Evolutionary conservation across 2,329 filamentous ascomycete genomes (phyloP), one percentile per base, ranked within the genome.

Genomic region (Stemphylium beticola): DNA sequence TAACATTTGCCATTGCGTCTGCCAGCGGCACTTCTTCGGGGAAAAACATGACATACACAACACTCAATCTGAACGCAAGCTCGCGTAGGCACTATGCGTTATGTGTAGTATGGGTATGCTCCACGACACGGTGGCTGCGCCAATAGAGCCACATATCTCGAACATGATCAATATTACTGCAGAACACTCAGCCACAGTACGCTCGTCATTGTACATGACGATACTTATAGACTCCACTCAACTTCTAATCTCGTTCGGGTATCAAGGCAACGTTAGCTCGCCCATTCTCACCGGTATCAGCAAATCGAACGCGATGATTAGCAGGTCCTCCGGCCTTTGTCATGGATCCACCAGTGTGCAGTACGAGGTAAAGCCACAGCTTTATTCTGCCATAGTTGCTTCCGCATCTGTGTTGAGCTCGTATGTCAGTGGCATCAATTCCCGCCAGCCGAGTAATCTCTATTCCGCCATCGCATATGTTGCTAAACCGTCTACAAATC

Each of bases 201-300:
- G 39, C 17, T 29, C 18, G 48, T 31, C 48, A 51, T 51, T 22
- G 48, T 38, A 45, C 48, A 51, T 45, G 20, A 45, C 39, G 36
- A 41, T 18, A 26, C 40, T 45, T 45, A 40, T 45, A 39, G 40
- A 31, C 40, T 51, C 15, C 32, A 51, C 40, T 29, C 32, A 12
- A 9, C 24, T 33, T 34, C 40, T 24, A 49, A 15, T 33, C 39
- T 40, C 22, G 5, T 40, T 29, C 32, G 24, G 38, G 22, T 34
- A 37, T 20, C 24, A 40, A 20, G 31, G 9, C 20, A 22, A 18
- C 4, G 4, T 49, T 41, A 11, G 18, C 46, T 34, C 8, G 14
- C 37, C 29, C 12, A 15, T 49, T 33, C 4, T 22, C 37, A 24
- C 20, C 18, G 29, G 10, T 39, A 26, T 33, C 20, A 32, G 31